A percentile compares a stretch with the other conserved stretches of the same genome.
Conservation (phyloP, 1,284 basidiomycete species). For the Golubevia pallescens region DNA sequence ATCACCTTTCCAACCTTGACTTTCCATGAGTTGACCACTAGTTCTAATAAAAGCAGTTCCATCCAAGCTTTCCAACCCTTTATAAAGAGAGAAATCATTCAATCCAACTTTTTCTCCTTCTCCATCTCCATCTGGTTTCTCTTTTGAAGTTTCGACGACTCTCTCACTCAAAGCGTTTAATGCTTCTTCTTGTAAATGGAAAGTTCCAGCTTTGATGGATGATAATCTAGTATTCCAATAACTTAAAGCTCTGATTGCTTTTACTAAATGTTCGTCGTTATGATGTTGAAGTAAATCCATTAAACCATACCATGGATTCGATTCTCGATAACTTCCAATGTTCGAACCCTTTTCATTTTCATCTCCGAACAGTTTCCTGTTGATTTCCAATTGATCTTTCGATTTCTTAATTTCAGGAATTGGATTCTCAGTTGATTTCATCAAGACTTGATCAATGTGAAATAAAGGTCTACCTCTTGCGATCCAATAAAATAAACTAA, state of each 20-base stretch:
- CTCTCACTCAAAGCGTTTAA: background rate
- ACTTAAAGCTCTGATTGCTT: slow-evolving; percentile 8
- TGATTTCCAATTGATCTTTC: too few relatives aligned
- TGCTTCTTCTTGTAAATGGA: slow-evolving; percentile 1
- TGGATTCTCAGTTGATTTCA: too few relatives aligned
- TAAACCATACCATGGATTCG: slow-evolving; percentile 8
- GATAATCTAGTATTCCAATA: slow-evolving; percentile 7
- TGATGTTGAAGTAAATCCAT: slow-evolving; percentile 2
- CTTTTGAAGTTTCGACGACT: background rate
- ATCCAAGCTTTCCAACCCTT: slow-evolving; percentile 8
- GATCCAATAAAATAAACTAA: too few relatives aligned
- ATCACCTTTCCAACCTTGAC: slow-evolving; percentile 8
- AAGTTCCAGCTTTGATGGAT: background rate
- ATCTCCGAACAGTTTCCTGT: too few relatives aligned
- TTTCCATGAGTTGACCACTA: slow-evolving; percentile 8
- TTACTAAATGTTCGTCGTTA: slow-evolving; percentile 14
- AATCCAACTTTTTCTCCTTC: background rate
- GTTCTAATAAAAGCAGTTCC: slow-evolving; percentile 13
- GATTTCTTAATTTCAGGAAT: too few relatives aligned
- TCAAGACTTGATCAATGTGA: too few relatives aligned
- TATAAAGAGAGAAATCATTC: background rate
- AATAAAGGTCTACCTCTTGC: too few relatives aligned
- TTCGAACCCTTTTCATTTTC: too few relatives aligned
- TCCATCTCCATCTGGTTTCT: too few relatives aligned
- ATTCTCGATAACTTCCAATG: too few relatives aligned